Base-by-base conservation (phyloP, 2,329 filamentous ascomycete species). In the Colletotrichum filicis region DNA sequence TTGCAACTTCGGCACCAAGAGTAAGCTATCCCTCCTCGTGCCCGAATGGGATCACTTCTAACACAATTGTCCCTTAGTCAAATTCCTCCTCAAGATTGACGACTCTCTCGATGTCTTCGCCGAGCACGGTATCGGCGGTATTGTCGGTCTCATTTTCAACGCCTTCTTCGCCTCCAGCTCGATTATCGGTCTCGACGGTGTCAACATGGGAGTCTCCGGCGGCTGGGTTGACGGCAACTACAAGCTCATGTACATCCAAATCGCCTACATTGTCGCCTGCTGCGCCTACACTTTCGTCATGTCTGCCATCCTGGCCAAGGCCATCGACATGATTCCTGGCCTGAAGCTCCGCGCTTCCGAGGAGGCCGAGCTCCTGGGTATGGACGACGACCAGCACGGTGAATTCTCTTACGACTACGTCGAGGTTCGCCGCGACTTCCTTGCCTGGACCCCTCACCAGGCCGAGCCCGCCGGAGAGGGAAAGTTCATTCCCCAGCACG, bases 361-460 rank as follows among this genome's bases (percentile, higher is more conserved):
- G 79, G 92, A 95, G 83, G 94, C 94, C 28, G 94, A 97, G 83
- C 90, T 96, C 14, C 90, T 96, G 69, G 94, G 94, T 77, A 95
- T 96, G 93, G 94, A 97, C 79, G 94, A 96, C 80, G 94, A 96
- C 84, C 94, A 97, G 85, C 93, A 96, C 77, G 94, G 94, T 83
- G 94, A 97, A 84, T 97, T 96, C 80, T 94, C 94, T 14, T 96
- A 96, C 86, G 94, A 97, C 82, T 97, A 96, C 82, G 94, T 97
- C 76, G 94, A 97, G 88, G 93, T 96, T 72, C 92, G 94, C 80
- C 91, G 94, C 79, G 94, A 97, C 84, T 97, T 95, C 87, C 90
- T 97, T 52, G 94, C 94, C 72, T 97, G 94, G 94, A 95, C 93
- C 35, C 94, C 94, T 1, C 91, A 92, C 42, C 92, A 92, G 79